A percentile compares a stretch with the other conserved stretches of the same genome.
Conservation (phyloP, 2,329 filamentous ascomycete species). For the Mycosphaerella sp. region DNA sequence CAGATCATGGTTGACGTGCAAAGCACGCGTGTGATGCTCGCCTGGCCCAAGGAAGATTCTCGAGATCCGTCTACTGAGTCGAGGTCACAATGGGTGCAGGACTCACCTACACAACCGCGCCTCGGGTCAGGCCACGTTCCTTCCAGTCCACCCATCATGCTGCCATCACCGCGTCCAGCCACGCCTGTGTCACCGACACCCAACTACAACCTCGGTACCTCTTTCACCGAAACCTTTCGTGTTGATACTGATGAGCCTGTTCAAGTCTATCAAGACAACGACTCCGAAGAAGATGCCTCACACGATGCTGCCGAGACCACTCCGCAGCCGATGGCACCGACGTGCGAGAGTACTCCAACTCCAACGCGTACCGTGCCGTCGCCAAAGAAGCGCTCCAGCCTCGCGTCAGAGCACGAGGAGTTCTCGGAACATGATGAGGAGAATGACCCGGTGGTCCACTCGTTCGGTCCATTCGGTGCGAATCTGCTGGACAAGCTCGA, state of each 20-base stretch:
- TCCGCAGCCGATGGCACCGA: slow-evolving; percentile 18
- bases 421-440: slow-evolving; percentile 81
- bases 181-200: slow-evolving; percentile 74
- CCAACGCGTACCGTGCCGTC: slow-evolving; percentile 16
- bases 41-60: slow-evolving; percentile 65
- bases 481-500: slow-evolving; percentile 78
- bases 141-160: slow-evolving; percentile 59
- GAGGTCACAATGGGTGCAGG: slow-evolving; percentile 60
- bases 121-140: slow-evolving; percentile 38
- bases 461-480: slow-evolving; percentile 83
- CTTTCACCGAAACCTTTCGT: slow-evolving; percentile 42
- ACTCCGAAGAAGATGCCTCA: slow-evolving; percentile 48
- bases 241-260: slow-evolving; percentile 44
- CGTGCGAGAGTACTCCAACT: slow-evolving; percentile 15
- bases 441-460: slow-evolving; percentile 88
- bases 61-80: slow-evolving; percentile 48
- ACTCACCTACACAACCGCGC: slow-evolving; percentile 49
- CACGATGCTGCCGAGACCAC: slow-evolving; percentile 21
- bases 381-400: slow-evolving; percentile 15
- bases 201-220: slow-evolving; percentile 37
- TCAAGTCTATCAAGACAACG: slow-evolving; percentile 68
- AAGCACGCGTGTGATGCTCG: slow-evolving; percentile 79
- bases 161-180: slow-evolving; percentile 52
- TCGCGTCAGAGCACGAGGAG: slow-evolving; percentile 47
- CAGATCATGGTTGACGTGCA: slow-evolving; percentile 96